Evolutionary conservation across 1,284 basidiomycete species (phyloP).

Genomic region (Rhizoctonia solani): DNA sequence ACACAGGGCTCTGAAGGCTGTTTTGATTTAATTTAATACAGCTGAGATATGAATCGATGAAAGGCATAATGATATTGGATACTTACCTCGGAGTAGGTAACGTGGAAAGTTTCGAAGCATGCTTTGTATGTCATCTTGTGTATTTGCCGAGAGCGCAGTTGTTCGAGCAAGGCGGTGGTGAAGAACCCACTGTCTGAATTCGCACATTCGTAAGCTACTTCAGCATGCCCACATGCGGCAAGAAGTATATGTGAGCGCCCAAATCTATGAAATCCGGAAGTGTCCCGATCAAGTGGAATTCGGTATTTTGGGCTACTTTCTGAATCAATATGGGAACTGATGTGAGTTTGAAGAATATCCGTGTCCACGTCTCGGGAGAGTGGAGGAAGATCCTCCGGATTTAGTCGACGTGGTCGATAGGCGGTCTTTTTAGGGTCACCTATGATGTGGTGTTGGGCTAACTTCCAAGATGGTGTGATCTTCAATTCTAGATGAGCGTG

Average conservation of each 20-base stretch:
- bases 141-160: constrained; percentile 32
- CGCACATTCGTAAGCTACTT: constrained; percentile 35
- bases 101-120: background rate
- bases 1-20: constrained; percentile 33
- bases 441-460: background rate
- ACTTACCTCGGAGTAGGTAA: background rate
- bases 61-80: background rate
- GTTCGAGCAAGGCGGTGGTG: constrained; percentile 51
- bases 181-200: constrained; percentile 1
- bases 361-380: no score
- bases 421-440: background rate
- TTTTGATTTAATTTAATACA: background rate
- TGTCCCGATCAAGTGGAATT: background rate
- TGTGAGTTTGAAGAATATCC: no score
- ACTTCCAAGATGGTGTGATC: background rate
- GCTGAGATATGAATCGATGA: background rate
- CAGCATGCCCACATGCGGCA: constrained; percentile 6
- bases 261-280: background rate
- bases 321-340: background rate
- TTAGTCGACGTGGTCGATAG: no score
- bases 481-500: background rate
- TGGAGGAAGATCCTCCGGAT: no score
- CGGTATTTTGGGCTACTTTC: background rate
- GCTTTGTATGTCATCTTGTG: constrained; percentile 15
- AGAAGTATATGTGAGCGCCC: constrained; percentile 12